Evolutionary conservation across 1,139 yeast genomes (phyloP).

Genomic region (Sugiyamaella sp.): DNA sequence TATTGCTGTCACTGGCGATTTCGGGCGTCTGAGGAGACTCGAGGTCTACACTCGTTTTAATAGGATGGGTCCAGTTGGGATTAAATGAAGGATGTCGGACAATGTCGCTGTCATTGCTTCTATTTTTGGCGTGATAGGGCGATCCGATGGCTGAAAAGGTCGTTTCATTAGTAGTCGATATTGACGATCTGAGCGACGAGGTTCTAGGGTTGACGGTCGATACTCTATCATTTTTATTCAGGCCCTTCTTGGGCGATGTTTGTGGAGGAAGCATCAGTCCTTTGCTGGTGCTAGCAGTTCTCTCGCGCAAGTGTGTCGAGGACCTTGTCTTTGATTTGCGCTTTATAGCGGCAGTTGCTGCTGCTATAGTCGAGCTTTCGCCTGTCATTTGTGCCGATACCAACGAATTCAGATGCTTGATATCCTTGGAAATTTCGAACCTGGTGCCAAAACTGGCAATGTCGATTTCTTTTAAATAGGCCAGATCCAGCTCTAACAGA

Average conservation of each 20-base stretch:
- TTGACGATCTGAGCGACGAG: conserved; percentile 8
- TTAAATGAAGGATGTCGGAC: conserved; percentile 33
- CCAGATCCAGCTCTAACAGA: conserved; percentile 78
- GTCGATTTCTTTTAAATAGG: conserved; percentile 87
- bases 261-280: conserved; percentile 14
- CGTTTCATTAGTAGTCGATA: conserved; percentile 5
- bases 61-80: conserved; percentile 35
- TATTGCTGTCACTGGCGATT: neutral
- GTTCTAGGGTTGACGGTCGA: conserved; percentile 13
- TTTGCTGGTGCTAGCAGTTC: conserved; percentile 2
- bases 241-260: conserved; percentile 9
- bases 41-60: neutral
- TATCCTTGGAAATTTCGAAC: conserved; percentile 87
- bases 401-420: conserved; percentile 58
- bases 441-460: conserved; percentile 93
- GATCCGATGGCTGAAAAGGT: conserved; percentile 11
- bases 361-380: conserved; percentile 15
- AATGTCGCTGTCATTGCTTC: conserved; percentile 2
- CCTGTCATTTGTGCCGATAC: conserved; percentile 20
- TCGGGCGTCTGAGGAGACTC: conserved; percentile 19
- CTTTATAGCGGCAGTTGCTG: conserved; percentile 15
- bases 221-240: neutral
- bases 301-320: conserved; percentile 1
- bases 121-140: conserved; percentile 7
- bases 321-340: conserved; percentile 12